Percentiles rank a stretch among this genome's conserved stretches.
Conservation (phyloP, 768 basidiomycete species). For the Xerocomus spinulosus region DNA sequence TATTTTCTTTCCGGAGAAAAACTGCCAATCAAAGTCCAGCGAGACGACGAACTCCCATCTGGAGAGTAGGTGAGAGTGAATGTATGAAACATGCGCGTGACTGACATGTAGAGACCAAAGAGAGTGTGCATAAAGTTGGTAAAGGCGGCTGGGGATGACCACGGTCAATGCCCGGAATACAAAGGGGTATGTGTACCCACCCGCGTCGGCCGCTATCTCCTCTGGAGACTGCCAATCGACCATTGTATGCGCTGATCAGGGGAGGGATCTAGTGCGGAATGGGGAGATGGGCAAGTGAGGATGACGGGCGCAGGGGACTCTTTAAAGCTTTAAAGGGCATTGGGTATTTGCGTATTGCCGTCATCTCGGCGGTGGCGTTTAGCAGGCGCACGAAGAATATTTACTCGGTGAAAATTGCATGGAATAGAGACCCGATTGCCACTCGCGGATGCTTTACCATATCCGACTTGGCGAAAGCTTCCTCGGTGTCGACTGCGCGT, state of each 20-base stretch:
- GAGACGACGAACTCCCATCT: conserved; percentile 70
- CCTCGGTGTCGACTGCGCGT: not conserved
- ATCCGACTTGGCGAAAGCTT: not conserved
- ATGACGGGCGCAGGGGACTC: not conserved
- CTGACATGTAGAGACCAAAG: conserved; percentile 56
- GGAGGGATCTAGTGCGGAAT: not conserved
- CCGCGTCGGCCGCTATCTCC: conserved; percentile 44
- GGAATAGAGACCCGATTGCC: conserved; percentile 8
- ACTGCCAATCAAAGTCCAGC: conserved; percentile 61
- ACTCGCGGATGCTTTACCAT: conserved; percentile 4
- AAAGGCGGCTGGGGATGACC: conserved; percentile 25
- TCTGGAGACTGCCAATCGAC: conserved; percentile 51
- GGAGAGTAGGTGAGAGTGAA: not conserved
- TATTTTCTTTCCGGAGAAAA: conserved; percentile 48
- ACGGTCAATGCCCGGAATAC: conserved; percentile 7
- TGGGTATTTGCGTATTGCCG: not conserved
- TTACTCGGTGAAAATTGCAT: not conserved
- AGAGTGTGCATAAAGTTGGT: conserved; percentile 56
- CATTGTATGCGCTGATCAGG: conserved; percentile 33
- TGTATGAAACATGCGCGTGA: too few species aligned
- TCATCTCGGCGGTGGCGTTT: conserved; percentile 20
- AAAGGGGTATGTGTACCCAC: conserved; percentile 27
- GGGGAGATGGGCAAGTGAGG: not conserved
- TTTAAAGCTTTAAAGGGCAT: conserved; percentile 10
- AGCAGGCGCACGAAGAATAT: conserved; percentile 12